These are phyloP conservation scores for Backusella macrospora DNA, from an alignment of 192 early-diverging fungal genomes.

Conservation along the genomic window DNA sequence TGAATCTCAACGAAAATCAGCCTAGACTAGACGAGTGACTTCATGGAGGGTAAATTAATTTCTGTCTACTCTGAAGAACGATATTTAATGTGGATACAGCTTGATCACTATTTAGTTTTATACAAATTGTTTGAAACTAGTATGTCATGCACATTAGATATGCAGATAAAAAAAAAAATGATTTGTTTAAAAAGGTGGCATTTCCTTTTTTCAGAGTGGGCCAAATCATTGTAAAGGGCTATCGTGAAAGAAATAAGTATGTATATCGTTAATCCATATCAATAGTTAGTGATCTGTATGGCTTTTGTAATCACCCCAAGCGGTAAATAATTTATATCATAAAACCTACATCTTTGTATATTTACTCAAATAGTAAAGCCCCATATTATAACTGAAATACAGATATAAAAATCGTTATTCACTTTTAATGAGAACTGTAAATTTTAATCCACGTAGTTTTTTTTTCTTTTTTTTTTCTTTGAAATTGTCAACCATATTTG, in stretches of 20 bases:
- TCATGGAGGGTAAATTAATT: background rate
- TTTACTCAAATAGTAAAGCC: background rate
- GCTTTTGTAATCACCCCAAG: slow-evolving; percentile 20
- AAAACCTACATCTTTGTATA: slow-evolving; percentile 1
- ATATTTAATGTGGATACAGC: background rate
- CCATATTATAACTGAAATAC: slow-evolving; percentile 17
- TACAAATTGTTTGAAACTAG: background rate
- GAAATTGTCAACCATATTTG: too few relatives aligned
- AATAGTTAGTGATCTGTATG: slow-evolving; percentile 16
- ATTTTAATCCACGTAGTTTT: background rate
- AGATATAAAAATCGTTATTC: slow-evolving; percentile 7
- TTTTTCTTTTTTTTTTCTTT: too few relatives aligned
- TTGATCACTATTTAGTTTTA: background rate
- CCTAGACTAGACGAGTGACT: background rate
- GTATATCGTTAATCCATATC: background rate
- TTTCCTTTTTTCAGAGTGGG: background rate
- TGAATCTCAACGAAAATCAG: background rate
- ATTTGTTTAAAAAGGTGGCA: background rate
- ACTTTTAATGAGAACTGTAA: slow-evolving; percentile 15
- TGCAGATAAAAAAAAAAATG: background rate
- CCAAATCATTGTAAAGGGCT: background rate
- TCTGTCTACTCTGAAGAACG: background rate
- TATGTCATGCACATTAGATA: background rate
- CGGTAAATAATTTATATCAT: background rate
- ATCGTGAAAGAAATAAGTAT: background rate